Evolutionary conservation across 768 basidiomycete genomes (phyloP), one percentile per base, ranked within the genome.

Genomic region (Suillus spraguei): DNA sequence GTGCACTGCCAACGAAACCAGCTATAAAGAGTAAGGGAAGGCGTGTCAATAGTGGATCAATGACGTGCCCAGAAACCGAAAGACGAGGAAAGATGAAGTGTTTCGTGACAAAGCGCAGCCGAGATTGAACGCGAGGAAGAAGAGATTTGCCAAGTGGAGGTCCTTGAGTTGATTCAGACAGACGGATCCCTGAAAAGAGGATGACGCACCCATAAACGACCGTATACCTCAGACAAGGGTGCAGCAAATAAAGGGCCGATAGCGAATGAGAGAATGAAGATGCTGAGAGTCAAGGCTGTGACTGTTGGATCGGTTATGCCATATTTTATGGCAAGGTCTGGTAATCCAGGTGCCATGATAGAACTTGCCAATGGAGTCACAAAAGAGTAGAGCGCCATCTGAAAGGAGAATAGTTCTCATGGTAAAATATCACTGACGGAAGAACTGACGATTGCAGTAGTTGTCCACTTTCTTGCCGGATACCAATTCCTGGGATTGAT

Each of bases 21-120:
- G 82, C 90, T 90, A 53, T 9, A 7, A 1, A 32, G 62, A 9
- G 55, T 60, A 63, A 8, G 60, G 56, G 8, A 41, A 17, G 22
- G 1, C 10, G 17, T 17, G 28, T 7, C 11, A 36, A 17, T 35
- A 56, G 24, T 10, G 36, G n/a, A n/a, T 14, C 44, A 0, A 20
- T 16, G 39, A 75, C 86, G n/a, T 68, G 91, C 91, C 75, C 13
- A 92, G 76, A 69, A 91, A 83, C 44, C 91, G 87, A 73, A 92
- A 89, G 8, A 69, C 85, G 35, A 92, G 82, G 41, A 92, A 78
- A 4, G 82, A 62, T 1, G 75, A 80, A 4, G 50, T 52, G 28
- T 52, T 52, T 9, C 28, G 50, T 32, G 49, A 50, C 3, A 28
- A 50, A 9, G 49, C 49, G 16, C 49, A 52, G 17, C 49, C 49